Base-by-base conservation (phyloP, 768 basidiomycete genomes). In the Boletus coccyginus region DNA sequence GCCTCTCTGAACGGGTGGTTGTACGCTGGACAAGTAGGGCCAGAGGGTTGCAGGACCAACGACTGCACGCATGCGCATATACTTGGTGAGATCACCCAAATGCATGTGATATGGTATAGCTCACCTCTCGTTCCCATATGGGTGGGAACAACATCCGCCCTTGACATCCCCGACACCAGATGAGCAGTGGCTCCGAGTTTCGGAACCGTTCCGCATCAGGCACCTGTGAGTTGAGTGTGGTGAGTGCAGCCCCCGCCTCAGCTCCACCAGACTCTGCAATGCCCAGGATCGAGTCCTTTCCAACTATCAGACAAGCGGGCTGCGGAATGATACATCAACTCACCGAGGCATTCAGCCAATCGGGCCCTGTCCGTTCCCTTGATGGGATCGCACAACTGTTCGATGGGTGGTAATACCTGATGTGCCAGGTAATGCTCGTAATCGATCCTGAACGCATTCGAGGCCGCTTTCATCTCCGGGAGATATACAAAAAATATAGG, bases 311-410 rank as follows among this genome's bases (percentile, higher is more conserved):
- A 56, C 39, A 27, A 51, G 14, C 16, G n/a, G 9, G 9, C 3
- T 7, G 11, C 21, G 8, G 2, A 41, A 32, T 6, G 8, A 9
- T 19, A 39, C 31, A 59, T 32, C 16, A 21, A 70, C 81, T 50
- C 67, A 93, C 94, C 96, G 7, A 99, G 83, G 69, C 94, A 98
- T 75, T 98, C 96, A 0, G 97, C 97, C 21, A 99, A 75, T 36
- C 95, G 82, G 8, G 94, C 78, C 29, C 92, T 83, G 64, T 98
- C 96, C 0, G 95, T 98, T 8, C 95, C 96, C 63, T 97, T 93
- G 44, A 99, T 98, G 2, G 92, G 88, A 42, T 97, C 97, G 68
- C 97, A 99, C 47, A 99, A 74, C 61, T 97, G 87, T 66, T 97
- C 92, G 54, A 98, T 87, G 0, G 97, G 95, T 5, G 97, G 97